phyloP scores from a whole-genome alignment of 768 basidiomycete genomes.

The Phlebiopsis flavidoalba region DNA sequence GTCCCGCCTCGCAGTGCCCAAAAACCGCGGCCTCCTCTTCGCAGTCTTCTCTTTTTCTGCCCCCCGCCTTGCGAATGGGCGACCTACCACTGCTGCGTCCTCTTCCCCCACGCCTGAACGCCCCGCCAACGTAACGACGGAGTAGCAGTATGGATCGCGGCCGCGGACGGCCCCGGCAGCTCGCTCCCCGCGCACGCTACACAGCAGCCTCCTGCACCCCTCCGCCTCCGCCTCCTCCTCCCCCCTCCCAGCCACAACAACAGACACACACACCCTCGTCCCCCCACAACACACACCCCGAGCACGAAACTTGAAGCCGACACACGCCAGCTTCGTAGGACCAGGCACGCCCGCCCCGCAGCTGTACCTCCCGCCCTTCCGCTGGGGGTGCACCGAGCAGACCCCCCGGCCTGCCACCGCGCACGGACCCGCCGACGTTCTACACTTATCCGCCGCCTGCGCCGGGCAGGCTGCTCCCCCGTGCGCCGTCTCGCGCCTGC shows the following conservation, averaged over 20 bases:
- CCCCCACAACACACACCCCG: no score
- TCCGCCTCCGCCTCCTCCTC: slow-evolving; percentile 1
- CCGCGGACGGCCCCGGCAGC: slow-evolving; percentile 27
- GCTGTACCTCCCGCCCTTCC: neutral
- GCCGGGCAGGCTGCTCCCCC: neutral
- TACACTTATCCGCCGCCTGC: neutral
- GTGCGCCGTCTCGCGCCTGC: neutral
- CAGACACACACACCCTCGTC: no score
- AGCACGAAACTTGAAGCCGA: no score
- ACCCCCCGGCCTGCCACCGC: neutral
- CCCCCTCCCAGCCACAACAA: no score
- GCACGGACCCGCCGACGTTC: neutral
- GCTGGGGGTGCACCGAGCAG: neutral
- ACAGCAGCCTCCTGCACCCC: slow-evolving; percentile 35
- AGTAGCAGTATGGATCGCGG: slow-evolving; percentile 16
- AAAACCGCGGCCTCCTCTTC: slow-evolving; percentile 8
- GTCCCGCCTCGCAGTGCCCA: slow-evolving; percentile 13
- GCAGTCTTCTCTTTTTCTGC: slow-evolving; percentile 6
- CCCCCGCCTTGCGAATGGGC: slow-evolving; percentile 20
- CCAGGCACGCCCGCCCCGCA: neutral
- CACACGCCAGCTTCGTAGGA: neutral
- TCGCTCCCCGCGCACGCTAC: slow-evolving; percentile 48
- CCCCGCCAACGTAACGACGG: slow-evolving; percentile 11
- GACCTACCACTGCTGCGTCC: slow-evolving; percentile 15
- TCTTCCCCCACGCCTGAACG: slow-evolving; percentile 4